Percentiles rank a stretch among this genome's conserved stretches.
Conservation (phyloP, 257 asterid species). For the Thymus mandschuricus region DNA sequence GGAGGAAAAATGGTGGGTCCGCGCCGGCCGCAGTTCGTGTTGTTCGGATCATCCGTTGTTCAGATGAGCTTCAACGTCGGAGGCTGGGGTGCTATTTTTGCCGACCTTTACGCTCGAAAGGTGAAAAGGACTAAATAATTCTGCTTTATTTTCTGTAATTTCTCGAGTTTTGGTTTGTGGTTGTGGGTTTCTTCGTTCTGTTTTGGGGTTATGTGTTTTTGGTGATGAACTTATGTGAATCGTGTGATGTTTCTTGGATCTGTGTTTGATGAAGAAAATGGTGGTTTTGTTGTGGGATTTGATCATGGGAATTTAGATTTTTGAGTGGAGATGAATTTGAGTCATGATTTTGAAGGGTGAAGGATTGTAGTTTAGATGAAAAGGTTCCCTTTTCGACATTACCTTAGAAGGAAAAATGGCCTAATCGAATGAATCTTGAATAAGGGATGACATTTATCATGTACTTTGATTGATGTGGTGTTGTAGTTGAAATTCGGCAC, state of each 20-base stretch:
- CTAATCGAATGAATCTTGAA: neutral
- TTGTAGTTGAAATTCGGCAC: neutral
- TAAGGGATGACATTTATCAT: neutral
- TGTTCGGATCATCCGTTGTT: constrained; percentile 85
- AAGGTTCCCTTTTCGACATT: no score
- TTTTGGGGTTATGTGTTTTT: constrained; percentile 14
- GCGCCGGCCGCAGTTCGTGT: constrained; percentile 67
- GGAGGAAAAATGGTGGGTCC: constrained; percentile 66
- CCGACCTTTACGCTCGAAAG: constrained; percentile 84
- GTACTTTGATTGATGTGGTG: neutral
- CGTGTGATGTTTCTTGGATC: neutral
- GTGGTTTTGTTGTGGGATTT: constrained; percentile 13
- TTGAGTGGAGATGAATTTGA: neutral
- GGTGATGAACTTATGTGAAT: neutral
- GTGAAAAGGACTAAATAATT: constrained; percentile 37
- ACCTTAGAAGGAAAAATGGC: neutral
- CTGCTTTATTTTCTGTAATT: neutral
- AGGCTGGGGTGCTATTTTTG: constrained; percentile 82
- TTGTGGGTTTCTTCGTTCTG: neutral
- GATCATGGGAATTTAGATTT: neutral
- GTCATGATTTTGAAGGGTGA: neutral
- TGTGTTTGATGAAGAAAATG: neutral
- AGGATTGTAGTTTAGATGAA: neutral
- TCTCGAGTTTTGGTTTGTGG: neutral
- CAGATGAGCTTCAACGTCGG: constrained; percentile 63